Base-by-base conservation (phyloP, 768 basidiomycete species). In the Auricularia auricula-judae region DNA sequence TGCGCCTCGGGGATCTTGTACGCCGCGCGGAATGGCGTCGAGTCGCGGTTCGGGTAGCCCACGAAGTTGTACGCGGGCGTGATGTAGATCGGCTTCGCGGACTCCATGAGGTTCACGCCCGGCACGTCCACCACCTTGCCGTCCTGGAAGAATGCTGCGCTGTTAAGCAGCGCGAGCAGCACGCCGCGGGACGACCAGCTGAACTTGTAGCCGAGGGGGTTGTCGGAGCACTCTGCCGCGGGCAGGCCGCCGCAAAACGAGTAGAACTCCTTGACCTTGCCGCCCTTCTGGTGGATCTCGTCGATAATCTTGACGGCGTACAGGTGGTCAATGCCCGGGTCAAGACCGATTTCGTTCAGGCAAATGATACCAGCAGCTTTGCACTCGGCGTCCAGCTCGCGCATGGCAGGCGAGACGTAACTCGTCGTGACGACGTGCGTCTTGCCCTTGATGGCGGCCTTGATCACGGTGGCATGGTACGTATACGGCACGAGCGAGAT, bases 121-220 rank as follows among this genome's bases (percentile, higher is more conserved):
- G 81, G 74, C 54, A 98, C 81, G 54, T 83, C 79, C 62, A 86
- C 79, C 58, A 82, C 77, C 75, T 91, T 76, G 36, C 86, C 84
- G 63, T 82, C 77, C 44, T 85, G 79, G 71, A 89, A 80, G 78
- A 88, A 94, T 3, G 89, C 86, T 21, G 93, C 97, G 42, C 83
- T 80, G 80, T 98, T 98, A 70, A 94, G 84, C 62, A 98, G 84
- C 2, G 97, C 96, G 69, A 98, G 88, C 64, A 99, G 87, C 54
- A 95, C 94, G 62, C 95, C 96, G 23, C 93, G 89, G 7, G 94
- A 91, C 5, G 93, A 96, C 97, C 97, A 98, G 43, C 93, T 97
- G 79, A 99, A 98, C 75, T 98, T 98, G 86, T 98, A 99, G 11
- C 96, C 96, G 64, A 98, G 87, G 2, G 97, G 94, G 79, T 98